Conservation (phyloP, 2,329 filamentous ascomycete genomes). For the Claviceps sp. region DNA sequence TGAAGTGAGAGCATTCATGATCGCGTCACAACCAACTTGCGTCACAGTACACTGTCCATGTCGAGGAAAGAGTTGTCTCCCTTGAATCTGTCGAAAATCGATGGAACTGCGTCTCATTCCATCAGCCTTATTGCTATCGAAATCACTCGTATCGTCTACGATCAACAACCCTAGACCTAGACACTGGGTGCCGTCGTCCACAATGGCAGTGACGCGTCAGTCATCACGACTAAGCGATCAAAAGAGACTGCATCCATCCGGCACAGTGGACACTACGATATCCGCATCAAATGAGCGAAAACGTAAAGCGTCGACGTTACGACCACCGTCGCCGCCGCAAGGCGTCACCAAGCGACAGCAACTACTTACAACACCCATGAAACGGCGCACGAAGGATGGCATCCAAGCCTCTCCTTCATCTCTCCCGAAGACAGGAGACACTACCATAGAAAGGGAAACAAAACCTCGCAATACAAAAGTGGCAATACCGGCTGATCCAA, state of each 20-base stretch:
- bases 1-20: neutral
- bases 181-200: conserved; percentile 4
- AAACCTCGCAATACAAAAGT: conserved; percentile 29
- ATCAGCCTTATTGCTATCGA: neutral
- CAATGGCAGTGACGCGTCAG: conserved; percentile 19
- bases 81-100: neutral
- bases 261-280: neutral
- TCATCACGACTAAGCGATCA: conserved; percentile 28
- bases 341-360: conserved; percentile 10
- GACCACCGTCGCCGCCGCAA: conserved; percentile 5
- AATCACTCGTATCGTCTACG: neutral
- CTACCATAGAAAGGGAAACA: conserved; percentile 13
- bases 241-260: conserved; percentile 6
- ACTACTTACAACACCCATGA: conserved; percentile 18
- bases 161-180: neutral
- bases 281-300: conserved; percentile 14
- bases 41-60: neutral
- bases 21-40: neutral
- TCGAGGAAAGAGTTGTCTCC: neutral
- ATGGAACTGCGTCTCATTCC: neutral
- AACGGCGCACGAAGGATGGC: conserved; percentile 16
- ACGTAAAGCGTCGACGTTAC: conserved; percentile 17
- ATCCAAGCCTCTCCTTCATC: conserved; percentile 20
- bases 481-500: conserved; percentile 47
- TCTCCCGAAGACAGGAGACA: conserved; percentile 31